Evolutionary conservation across 192 early-diverging fungal genomes (phyloP), one percentile per base, ranked within the genome.

Genomic region (Backusella tuberculispora): DNA sequence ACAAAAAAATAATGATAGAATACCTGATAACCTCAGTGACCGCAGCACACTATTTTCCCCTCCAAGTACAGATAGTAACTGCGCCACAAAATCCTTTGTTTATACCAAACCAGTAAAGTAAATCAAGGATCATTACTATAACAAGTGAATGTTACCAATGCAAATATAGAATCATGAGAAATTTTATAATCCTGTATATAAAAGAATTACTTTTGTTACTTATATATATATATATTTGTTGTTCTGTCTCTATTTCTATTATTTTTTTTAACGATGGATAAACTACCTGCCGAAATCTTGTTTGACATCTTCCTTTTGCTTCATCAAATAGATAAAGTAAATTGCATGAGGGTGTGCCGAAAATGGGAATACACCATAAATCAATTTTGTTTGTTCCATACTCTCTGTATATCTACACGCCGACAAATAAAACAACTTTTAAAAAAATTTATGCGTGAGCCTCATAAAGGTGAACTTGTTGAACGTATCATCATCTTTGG

Each of bases 391-490:
- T 26, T 60, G 26, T 24, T 60, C 8, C 53, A 60, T 13, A 60
- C 53, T 60, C 53, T 60, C 24, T 60, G 53, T 26, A 26, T 60
- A 26, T 13, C 53, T 26, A 19, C 53, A 60, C 53, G 24, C 5
- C 19, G 10, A 60, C 53, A 60, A 26, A 60, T 60, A 24, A 60
- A 60, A 13, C 21, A 29, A 19, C 53, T 60, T 24, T 13, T 26
- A 4, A 19, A 60, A 26, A 60, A 26, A 26, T 60, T 60, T 12
- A 60, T 26, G 10, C 21, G 26, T 9, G 53, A 60, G 21, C 53
- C 53, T 60, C 53, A 60, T 4, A 60, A 60, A 26, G 9, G 53
- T 26, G 53, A 60, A 26, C 53, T 60, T 60, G 53, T 60, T 60
- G 53, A 60, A 2, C 53, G 53, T 2, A 12, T 60, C 53, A 26